These are phyloP conservation scores for Lachancea nothofagi DNA, from an alignment of 805 yeast genomes.

Conservation along the genomic window DNA sequence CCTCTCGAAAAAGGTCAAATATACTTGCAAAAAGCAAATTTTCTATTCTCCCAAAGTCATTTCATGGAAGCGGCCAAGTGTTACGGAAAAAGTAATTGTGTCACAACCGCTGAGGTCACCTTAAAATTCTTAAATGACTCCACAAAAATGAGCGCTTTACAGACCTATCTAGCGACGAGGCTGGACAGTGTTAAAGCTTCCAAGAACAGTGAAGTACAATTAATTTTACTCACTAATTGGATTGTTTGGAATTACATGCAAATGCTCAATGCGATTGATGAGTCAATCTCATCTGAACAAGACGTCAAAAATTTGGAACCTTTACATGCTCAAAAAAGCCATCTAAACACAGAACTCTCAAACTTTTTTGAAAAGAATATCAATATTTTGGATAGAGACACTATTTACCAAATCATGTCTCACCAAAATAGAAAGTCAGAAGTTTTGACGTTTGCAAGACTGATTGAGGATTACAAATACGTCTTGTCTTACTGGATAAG, in stretches of 20 bases:
- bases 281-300: constrained; percentile 27
- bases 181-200: constrained; percentile 29
- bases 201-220: constrained; percentile 26
- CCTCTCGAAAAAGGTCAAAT: constrained; percentile 45
- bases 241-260: constrained; percentile 34
- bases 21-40: constrained; percentile 49
- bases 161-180: constrained; percentile 42
- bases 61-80: constrained; percentile 45
- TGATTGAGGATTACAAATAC: constrained; percentile 61
- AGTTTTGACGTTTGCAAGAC: constrained; percentile 60
- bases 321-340: constrained; percentile 23
- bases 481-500: constrained; percentile 67
- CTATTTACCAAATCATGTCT: constrained; percentile 65
- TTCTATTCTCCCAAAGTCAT: constrained; percentile 34
- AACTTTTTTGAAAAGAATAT: constrained; percentile 47
- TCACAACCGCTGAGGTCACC: constrained; percentile 66
- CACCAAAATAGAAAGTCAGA: constrained; percentile 62
- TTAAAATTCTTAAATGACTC: constrained; percentile 45
- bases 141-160: constrained; percentile 38
- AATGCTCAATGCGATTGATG: constrained; percentile 34
- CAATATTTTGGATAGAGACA: constrained; percentile 51
- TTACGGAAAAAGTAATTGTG: constrained; percentile 53
- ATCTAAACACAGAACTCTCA: constrained; percentile 34
- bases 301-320: constrained; percentile 17
- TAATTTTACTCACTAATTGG: constrained; percentile 33